phyloP scores from a whole-genome alignment of 192 early-diverging fungal genomes.

The Spizellomyces sp. region DNA sequence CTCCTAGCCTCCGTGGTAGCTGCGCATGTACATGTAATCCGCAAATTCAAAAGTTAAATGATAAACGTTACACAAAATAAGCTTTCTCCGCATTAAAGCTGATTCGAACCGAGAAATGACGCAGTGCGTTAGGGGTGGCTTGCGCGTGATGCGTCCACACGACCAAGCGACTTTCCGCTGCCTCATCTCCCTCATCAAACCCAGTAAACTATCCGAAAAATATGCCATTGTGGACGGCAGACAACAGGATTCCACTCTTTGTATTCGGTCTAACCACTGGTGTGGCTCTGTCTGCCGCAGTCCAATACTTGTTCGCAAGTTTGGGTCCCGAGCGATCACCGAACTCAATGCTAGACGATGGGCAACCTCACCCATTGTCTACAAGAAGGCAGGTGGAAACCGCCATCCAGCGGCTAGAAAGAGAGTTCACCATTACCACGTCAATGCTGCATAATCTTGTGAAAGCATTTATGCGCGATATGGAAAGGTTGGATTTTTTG shows the following conservation, averaged over 20 bases:
- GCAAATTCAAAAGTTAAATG: too few relatives aligned
- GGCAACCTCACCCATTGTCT: neutral
- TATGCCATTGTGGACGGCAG: constrained; percentile 10
- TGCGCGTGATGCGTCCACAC: too few relatives aligned
- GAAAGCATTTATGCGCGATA: constrained; percentile 31
- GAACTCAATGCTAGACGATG: neutral
- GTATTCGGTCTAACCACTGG: constrained; percentile 46
- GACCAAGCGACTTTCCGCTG: too few relatives aligned
- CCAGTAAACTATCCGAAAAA: too few relatives aligned
- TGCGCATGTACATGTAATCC: too few relatives aligned
- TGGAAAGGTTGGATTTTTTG: constrained; percentile 18
- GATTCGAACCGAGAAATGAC: too few relatives aligned
- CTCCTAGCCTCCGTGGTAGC: too few relatives aligned
- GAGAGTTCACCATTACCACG: constrained; percentile 25
- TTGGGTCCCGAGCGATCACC: neutral
- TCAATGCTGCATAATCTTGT: constrained; percentile 28
- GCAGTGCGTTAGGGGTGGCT: too few relatives aligned
- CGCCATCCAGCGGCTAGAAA: constrained; percentile 19
- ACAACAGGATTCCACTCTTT: constrained; percentile 29
- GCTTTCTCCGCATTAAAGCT: too few relatives aligned
- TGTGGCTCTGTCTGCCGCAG: constrained; percentile 33
- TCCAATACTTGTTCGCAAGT: constrained; percentile 12
- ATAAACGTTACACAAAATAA: too few relatives aligned
- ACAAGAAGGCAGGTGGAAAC: constrained; percentile 5
- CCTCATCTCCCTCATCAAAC: too few relatives aligned